phyloP scores from a whole-genome alignment of 768 basidiomycete species.

The Sarcomyxa edulis region DNA sequence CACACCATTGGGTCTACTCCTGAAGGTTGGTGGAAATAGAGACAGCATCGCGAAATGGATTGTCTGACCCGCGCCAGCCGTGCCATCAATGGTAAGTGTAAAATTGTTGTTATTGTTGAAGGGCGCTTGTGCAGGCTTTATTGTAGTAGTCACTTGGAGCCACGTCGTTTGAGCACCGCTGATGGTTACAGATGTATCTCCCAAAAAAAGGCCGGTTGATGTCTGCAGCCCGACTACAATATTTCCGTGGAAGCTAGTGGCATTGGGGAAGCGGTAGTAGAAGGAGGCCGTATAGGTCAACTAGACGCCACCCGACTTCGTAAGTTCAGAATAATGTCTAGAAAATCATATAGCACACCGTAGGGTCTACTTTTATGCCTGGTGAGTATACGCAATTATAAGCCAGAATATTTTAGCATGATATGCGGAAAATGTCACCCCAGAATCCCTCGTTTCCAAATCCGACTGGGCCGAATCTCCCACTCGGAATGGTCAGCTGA shows the following conservation, averaged over 20 bases:
- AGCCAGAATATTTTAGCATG: not conserved
- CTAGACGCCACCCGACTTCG: too few relatives aligned
- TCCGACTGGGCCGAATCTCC: conserved; percentile 34
- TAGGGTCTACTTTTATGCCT: conserved; percentile 60
- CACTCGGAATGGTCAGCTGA: conserved; percentile 39
- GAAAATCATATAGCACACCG: too few relatives aligned
- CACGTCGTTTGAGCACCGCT: conserved; percentile 42
- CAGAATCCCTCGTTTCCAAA: conserved; percentile 56
- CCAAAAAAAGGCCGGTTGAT: conserved; percentile 37
- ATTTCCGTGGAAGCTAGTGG: conserved; percentile 33
- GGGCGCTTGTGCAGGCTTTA: conserved; percentile 38
- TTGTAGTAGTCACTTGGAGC: conserved; percentile 36
- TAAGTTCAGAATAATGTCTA: too few relatives aligned
- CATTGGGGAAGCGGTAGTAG: conserved; percentile 47
- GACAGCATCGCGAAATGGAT: conserved; percentile 58
- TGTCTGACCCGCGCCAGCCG: conserved; percentile 30
- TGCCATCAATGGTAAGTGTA: conserved; percentile 44
- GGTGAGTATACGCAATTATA: not conserved
- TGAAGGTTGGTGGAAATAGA: conserved; percentile 67
- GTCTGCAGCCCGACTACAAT: conserved; percentile 43
- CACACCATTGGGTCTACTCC: conserved; percentile 53
- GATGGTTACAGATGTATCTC: conserved; percentile 30
- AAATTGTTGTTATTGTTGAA: conserved; percentile 44
- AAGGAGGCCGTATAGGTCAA: conserved; percentile 58
- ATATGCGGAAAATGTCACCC: too few relatives aligned